Base-by-base conservation (phyloP, 257 asterid species). In the Scutellaria minor region DNA sequence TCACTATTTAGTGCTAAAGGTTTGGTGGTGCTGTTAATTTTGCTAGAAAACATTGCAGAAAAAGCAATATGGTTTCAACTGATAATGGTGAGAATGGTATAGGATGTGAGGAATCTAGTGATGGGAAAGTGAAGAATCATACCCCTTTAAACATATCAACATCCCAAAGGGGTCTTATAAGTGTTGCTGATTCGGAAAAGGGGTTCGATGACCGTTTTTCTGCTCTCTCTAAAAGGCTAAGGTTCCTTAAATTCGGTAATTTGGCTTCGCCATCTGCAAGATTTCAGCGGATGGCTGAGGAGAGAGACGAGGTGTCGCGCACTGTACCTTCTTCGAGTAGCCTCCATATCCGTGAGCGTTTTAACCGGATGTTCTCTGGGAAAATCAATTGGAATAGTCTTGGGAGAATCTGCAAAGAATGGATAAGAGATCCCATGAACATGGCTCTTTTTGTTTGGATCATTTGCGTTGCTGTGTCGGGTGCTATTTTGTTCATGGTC, bases 401-500 rank as follows among this genome's bases (percentile, higher is more conserved):
- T 24, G 51, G 85, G 70, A 83, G 70, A 42, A 71, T 92, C 8
- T 35, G 85, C 78, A 90, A 85, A 74, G 96, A 89, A 73, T 89
- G 98, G 98, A 82, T 92, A 58, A 78, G 85, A 70, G 72, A 92
- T 79, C 98, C 96, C 4, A 67, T 85, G 71, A 89, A 92, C 71
- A 18, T 90, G 75, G 96, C 95, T 37, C 92, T 90, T 75, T 85
- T 88, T 64, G 22, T 88, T 57, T 92, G 96, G 98, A 88, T 89
- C 11, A 39, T 75, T 1, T 70, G 80, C 55, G 96, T 92, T 59
- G 98, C 96, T 64, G 66, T 92, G 73, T 92, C 98, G 3, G 98
- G 98, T 18, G 98, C 98, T 60, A 85, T 92, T 67, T 82, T 92
- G 9, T 92, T 92, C 79, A 80, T 92, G 84, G 95, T 92, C 74